phyloP scores from a whole-genome alignment of 768 basidiomycete species.

The Mrakia gelida region DNA sequence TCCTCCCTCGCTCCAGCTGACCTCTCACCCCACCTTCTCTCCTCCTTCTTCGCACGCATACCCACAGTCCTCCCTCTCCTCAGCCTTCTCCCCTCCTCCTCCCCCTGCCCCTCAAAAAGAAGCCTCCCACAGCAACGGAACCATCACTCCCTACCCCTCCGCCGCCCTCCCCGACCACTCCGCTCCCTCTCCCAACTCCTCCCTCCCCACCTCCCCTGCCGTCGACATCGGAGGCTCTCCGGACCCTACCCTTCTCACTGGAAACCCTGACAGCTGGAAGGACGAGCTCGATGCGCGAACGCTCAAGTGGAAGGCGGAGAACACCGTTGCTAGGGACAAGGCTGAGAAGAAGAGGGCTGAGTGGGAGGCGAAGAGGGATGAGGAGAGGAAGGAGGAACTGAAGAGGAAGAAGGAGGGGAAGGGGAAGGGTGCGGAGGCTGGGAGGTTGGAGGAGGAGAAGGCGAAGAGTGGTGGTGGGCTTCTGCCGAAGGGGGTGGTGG shows the following conservation, averaged over 20 bases:
- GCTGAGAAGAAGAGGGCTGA: constrained; percentile 24
- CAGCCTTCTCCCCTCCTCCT: constrained; percentile 26
- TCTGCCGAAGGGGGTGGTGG: background rate
- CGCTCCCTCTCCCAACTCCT: constrained; percentile 2
- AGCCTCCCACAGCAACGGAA: background rate
- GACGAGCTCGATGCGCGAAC: constrained; percentile 20
- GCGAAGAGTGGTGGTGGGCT: background rate
- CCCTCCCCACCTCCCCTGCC: background rate
- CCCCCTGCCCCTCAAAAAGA: background rate
- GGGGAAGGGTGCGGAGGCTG: background rate
- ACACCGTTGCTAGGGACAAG: constrained; percentile 23
- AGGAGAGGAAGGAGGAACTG: constrained; percentile 25
- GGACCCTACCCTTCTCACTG: background rate
- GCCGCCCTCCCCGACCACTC: constrained; percentile 28
- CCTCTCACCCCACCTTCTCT: background rate
- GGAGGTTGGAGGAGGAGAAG: background rate
- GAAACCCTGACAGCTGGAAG: constrained; percentile 8
- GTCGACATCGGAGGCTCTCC: constrained; percentile 15
- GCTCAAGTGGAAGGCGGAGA: constrained; percentile 27
- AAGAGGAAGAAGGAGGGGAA: constrained; percentile 6
- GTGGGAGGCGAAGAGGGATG: constrained; percentile 20
- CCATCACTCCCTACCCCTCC: constrained; percentile 6
- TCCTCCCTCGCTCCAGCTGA: background rate
- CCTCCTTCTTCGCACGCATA: background rate
- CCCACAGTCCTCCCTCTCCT: constrained; percentile 24